A percentile compares a stretch with the other conserved stretches of the same genome.
These are phyloP conservation scores for Selenicereus undatus DNA, from an alignment of 148 eudicot genomes.

Conservation along the genomic window DNA sequence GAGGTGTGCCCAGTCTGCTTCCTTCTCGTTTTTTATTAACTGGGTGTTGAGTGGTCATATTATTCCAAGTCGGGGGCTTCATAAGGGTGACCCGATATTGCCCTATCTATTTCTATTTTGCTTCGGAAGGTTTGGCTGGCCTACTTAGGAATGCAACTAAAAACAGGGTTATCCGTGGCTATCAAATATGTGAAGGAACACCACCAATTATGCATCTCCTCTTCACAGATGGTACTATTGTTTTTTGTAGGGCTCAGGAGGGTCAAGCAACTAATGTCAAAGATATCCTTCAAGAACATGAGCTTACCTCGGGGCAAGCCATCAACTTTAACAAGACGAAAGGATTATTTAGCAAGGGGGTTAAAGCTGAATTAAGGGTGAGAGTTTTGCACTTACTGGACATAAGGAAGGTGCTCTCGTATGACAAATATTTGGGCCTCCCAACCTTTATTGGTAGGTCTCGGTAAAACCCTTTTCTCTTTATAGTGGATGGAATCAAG, in stretches of 20 bases:
- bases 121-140: too few relatives aligned
- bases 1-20: too few relatives aligned
- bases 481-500: not conserved
- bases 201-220: not conserved
- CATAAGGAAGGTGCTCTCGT: not conserved
- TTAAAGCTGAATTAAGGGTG: too few relatives aligned
- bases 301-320: not conserved
- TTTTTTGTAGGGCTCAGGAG: not conserved
- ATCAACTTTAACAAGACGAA: not conserved
- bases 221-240: not conserved
- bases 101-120: too few relatives aligned
- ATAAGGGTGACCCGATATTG: too few relatives aligned
- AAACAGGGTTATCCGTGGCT: not conserved
- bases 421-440: not conserved
- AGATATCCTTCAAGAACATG: not conserved
- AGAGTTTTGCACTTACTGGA: too few relatives aligned
- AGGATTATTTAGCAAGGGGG: not conserved
- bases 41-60: too few relatives aligned
- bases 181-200: not conserved
- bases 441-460: not conserved
- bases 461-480: not conserved
- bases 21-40: too few relatives aligned
- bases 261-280: not conserved
- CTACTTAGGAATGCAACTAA: too few relatives aligned
- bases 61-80: too few relatives aligned